Evolutionary conservation across 306 rosid genomes (phyloP), one percentile per base, ranked within the genome.

Genomic region (Cotoneaster glaucophyllus): DNA sequence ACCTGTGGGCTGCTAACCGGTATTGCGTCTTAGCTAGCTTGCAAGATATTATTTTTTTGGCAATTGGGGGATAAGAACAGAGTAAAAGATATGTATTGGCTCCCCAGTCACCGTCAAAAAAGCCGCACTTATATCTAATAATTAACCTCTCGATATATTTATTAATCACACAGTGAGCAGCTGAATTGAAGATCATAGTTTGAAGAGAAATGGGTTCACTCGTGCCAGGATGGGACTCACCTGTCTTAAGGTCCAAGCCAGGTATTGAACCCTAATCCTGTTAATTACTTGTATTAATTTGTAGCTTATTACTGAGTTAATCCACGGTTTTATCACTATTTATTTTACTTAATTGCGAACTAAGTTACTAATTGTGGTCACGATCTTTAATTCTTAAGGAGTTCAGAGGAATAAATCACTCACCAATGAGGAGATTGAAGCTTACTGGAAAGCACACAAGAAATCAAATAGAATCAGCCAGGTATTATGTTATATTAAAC

Each of bases 221-320:
- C 52, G 87, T 91, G 96, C 84, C 92, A 41, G 98, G 97, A 66
- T 89, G 98, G 98, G 69, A 32, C 65, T 86, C 97, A 3, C 79
- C 78, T 10, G 64, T 64, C 6, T 54, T 68, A 22, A 79, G 82
- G 75, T 80, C 88, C 13, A 83, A 87, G 50, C 71, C 92, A 86
- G 96, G 97, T 91, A 81, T 48, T 48, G 5, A 48, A 48, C 17
- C 54, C 54, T 15, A 15, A 48, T 45, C 54, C 19, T 48, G 54
- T 48, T 7, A 37, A 37, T 37, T 48, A 15, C 54, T 48, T 48
- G 11, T 11, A 4, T 29, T 21, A 4, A 6, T 44, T 39, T 58
- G 26, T 8, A 24, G 41, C 52, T 76, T 44, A 10, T n/a, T 8
- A 0, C 24, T 32, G 53, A 37, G 22, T 63, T 9, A 26, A 82